Base-by-base conservation (phyloP, 2,329 filamentous ascomycete genomes). In the Coccinonectria pachysandricola region DNA sequence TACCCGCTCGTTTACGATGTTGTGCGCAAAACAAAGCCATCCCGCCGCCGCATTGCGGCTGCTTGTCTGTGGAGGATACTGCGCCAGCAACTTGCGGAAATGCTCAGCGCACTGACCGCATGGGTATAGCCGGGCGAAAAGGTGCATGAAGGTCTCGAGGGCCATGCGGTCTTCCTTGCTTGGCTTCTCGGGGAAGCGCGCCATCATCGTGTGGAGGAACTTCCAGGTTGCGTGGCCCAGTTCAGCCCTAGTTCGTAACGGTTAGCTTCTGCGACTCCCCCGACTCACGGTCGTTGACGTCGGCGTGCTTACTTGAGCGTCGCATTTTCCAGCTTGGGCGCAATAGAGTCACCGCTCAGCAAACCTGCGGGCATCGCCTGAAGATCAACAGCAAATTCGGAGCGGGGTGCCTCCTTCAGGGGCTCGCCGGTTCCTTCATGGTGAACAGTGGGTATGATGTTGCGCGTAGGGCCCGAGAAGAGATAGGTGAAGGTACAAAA, bases 281-380 rank as follows among this genome's bases (percentile, higher is more conserved):
- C 6, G 15, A n/a, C 12, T 8, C 12, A 5, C 7, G 13, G 15
- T 16, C 21, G n/a, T 19, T 3, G 23, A 21, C 15, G 12, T 19
- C 18, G 15, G 23, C 9, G 3, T 8, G 23, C 64, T 25, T 61
- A 79, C 76, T 88, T 91, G 28, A 74, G 62, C 6, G 83, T 91
- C 34, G 79, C 81, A 56, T 91, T 91, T 48, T 82, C 83, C 27
- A 91, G 62, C 56, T 84, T 86, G 2, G 81, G 78, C 26, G 82
- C 82, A 45, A 86, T 88, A 4, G 75, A 77, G 29, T 73, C 73
- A 30, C 80, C 81, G 11, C 66, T 64, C 12, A 85, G 60, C 11
- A 79, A 54, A 21, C 54, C 54, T 14, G 59, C 52, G 2, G 69
- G 56, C 15, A 71, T 40, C 15, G 49, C 40, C 18, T 51, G 51